phyloP scores from a whole-genome alignment of 306 rosid species.

The Pterocarpus macrocarpus region DNA sequence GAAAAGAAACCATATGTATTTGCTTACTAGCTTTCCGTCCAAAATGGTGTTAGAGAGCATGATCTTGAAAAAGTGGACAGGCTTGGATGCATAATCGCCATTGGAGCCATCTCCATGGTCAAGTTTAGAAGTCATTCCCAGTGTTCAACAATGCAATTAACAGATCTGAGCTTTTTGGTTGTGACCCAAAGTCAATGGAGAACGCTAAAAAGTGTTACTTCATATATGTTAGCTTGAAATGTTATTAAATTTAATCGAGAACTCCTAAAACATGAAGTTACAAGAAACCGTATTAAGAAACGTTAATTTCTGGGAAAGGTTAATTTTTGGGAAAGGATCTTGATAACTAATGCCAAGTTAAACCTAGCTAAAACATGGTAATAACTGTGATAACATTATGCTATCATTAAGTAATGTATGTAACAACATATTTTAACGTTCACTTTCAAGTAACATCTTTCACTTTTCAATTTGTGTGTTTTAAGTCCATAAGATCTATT shows the following conservation, averaged over 20 bases:
- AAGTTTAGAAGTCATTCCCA: constrained; percentile 5
- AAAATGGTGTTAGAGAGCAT: not conserved
- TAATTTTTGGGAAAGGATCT: no score
- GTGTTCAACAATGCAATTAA: not conserved
- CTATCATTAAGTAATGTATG: not conserved
- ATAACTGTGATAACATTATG: no score
- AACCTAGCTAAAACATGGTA: no score
- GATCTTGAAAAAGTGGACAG: constrained; percentile 31
- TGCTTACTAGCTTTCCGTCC: constrained; percentile 17
- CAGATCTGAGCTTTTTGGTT: not conserved
- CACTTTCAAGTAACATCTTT: not conserved
- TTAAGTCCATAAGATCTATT: not conserved
- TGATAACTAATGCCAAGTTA: no score
- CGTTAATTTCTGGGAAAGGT: not conserved
- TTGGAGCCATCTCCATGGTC: not conserved
- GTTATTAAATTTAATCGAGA: not conserved
- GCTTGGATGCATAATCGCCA: not conserved
- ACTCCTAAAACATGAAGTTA: not conserved
- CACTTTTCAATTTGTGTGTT: not conserved
- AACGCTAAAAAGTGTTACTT: not conserved
- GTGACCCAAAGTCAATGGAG: not conserved
- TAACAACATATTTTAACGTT: not conserved
- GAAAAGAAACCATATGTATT: not conserved
- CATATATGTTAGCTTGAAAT: not conserved
- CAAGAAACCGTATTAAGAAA: not conserved